Base-by-base conservation (phyloP, 805 yeast genomes). In the Ogataea paraovalis region DNA sequence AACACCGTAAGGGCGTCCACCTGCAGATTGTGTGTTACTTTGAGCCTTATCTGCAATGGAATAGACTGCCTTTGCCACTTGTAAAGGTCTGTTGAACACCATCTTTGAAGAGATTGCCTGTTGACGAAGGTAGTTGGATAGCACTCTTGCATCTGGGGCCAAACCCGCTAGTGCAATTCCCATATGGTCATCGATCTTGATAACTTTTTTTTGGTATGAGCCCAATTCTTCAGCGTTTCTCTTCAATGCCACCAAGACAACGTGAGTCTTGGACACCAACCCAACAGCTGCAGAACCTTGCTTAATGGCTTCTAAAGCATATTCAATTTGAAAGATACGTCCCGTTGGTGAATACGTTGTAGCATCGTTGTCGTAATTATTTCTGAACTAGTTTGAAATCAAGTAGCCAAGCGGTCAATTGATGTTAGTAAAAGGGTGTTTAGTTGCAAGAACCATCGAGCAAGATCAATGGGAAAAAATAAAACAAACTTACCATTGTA, bases 241-340 rank as follows among this genome's bases (percentile, higher is more conserved):
- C 72, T 94, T 94, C 59, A 94, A 73, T 13, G 97, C 98, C 40
- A 88, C 97, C 59, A 94, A 73, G 7, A 92, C 98, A 22, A 90
- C 97, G 66, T 90, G 86, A 44, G 80, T 82, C 57, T 84, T 80
- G 37, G 97, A 89, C 38, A 88, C 84, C 47, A 94, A 73, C 8
- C 99, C 99, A 32, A 91, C 97, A 3, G 97, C 92, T 3, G 97
- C 98, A 54, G 95, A 84, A 34, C 99, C 99, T 72, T 92, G 98
- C 66, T 94, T 94, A 68, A 94, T 94, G 12, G 99, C 98, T 60
- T 89, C 96, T 44, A 88, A 72, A 2, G 96, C 96, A 59, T 87
- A 87, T 64, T 89, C 96, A 12, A 82, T 87, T 69, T 88, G 96
- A 71, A 89, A 90, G 50, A 89, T 79, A 58, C 96, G 79, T 4